Evolutionary conservation across 2,329 filamentous ascomycete genomes (phyloP), one percentile per base, ranked within the genome.

Genomic region (Clarireedia monteithiana): DNA sequence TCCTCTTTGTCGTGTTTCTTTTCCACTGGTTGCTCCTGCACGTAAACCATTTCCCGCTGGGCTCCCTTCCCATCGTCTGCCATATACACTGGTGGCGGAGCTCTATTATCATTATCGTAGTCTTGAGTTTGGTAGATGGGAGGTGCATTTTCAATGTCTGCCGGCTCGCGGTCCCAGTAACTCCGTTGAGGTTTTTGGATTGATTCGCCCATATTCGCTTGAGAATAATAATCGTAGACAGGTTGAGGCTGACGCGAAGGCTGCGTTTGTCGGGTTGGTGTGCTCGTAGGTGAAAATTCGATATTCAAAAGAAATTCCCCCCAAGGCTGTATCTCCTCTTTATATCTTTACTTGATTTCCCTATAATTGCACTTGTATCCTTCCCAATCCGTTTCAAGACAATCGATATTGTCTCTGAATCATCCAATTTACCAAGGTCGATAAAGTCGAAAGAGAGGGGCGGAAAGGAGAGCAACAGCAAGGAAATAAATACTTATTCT

Each of bases 111-210:
- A 12, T 34, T 50, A 15, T 44, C 34, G 7, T 42, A 49, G 5
- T 40, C 52, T 50, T 55, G 36, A 15, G 6, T 42, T 20, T 45
- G 20, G 26, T 55, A 55, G 14, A 42, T 30, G 4, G 46, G 52
- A 27, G 52, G 52, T 30, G 48, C 27, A 9, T 55, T 55, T 34
- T 40, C n/a, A 27, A 55, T n/a, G 36, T 55, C 52, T 12, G 45
- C 36, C 9, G 52, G 46, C 20, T 49, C 36, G 24, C 52, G 52
- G 24, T 50, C 52, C 46, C 52, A 55, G 17, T 23, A 45, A 42
- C 45, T 50, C 9, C 15, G 38, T 24, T 36, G 52, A 44, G 52
- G 52, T 48, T 34, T 4, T 54, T 54, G 44, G 1, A n/a, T 15
- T 20, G 42, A 20, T 45, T 34, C 34, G 30, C 36, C n/a, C 52